Conservation (phyloP, 2,329 filamentous ascomycete species). For the Aureobasidium sp. region DNA sequence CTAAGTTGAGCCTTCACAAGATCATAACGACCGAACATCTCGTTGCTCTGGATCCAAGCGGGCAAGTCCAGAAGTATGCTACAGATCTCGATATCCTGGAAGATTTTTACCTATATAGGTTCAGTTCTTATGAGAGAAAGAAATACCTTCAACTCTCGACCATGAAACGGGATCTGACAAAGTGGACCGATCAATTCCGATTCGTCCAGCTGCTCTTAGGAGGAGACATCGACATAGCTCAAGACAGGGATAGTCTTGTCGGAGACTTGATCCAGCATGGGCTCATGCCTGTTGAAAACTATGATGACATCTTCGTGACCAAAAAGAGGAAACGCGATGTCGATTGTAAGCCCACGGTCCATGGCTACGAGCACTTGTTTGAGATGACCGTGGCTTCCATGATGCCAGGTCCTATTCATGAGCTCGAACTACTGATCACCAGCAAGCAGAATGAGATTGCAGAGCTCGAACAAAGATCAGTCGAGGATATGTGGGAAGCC, state of each 20-base stretch:
- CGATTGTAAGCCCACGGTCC: conserved; percentile 48
- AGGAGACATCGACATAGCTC: conserved; percentile 69
- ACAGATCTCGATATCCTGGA: background rate
- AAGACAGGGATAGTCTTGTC: conserved; percentile 56
- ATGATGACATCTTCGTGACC: background rate
- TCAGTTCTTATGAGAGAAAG: conserved; percentile 42
- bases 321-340: background rate
- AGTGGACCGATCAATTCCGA: conserved; percentile 95
- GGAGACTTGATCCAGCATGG: conserved; percentile 28
- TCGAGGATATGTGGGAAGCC: conserved; percentile 76
- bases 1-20: background rate
- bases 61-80: conserved; percentile 75
- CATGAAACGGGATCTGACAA: conserved; percentile 96
- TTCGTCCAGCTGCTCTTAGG: conserved; percentile 76
- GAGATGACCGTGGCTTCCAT: conserved; percentile 67
- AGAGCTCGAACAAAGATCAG: conserved; percentile 63
- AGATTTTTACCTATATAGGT: conserved; percentile 10
- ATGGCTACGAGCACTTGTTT: conserved; percentile 85
- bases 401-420: conserved; percentile 79
- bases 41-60: conserved; percentile 62
- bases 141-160: conserved; percentile 37
- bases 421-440: conserved; percentile 70
- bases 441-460: conserved; percentile 85
- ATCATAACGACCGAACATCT: background rate
- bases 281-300: background rate